These are phyloP conservation scores for Heterotrichella gracilis DNA, from an alignment of 352 stramenopile genomes.

Conservation along the genomic window DNA sequence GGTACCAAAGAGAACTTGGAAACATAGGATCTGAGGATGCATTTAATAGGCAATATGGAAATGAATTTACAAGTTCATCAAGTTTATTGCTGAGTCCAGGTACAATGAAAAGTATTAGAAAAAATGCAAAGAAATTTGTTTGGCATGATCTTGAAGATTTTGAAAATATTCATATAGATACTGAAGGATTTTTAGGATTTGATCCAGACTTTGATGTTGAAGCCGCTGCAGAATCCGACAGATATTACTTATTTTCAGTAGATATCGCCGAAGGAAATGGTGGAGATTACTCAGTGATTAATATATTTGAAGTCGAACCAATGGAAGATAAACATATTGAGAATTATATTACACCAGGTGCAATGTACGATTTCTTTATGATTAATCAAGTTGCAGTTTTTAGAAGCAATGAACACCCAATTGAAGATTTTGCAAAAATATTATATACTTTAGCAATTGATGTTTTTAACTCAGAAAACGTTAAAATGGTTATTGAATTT, in stretches of 20 bases:
- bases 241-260: not conserved
- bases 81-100: slow-evolving; percentile 2
- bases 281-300: not conserved
- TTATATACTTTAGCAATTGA: not conserved
- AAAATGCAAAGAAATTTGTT: slow-evolving; percentile 9
- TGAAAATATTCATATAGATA: not conserved
- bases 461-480: slow-evolving; percentile 5
- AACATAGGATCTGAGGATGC: not conserved
- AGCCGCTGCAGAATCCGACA: not conserved
- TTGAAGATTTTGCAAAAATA: slow-evolving; percentile 11
- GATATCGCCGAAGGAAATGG: not conserved
- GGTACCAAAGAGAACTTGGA: slow-evolving; percentile 1
- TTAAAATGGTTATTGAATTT: slow-evolving; percentile 2
- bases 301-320: slow-evolving; percentile 11
- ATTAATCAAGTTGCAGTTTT: slow-evolving; percentile 11
- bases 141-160: not conserved
- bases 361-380: not conserved
- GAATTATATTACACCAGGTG: not conserved
- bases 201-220: slow-evolving; percentile 12
- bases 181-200: not conserved
- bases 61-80: slow-evolving; percentile 10
- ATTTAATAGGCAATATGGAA: slow-evolving; percentile 11
- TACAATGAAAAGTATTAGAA: slow-evolving; percentile 8
- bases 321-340: not conserved
- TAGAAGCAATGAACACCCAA: not conserved